phyloP scores from a whole-genome alignment of 495 filamentous ascomycete species.

The Penicillium angulare region DNA sequence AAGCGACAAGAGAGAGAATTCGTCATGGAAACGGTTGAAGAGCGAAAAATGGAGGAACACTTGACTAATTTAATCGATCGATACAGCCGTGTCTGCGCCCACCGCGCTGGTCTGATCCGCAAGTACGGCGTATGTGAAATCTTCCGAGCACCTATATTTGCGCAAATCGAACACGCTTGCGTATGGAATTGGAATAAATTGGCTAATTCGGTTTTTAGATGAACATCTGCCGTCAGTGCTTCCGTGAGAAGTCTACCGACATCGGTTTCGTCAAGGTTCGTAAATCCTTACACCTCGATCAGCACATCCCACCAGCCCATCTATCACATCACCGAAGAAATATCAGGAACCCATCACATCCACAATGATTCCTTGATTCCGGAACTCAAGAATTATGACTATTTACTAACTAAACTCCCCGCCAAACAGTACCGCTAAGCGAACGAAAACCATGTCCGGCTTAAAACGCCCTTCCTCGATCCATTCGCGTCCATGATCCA shows the following conservation, averaged over 20 bases:
- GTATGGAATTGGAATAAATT: background rate
- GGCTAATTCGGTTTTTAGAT: slow-evolving; percentile 46
- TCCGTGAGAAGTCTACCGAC: slow-evolving; percentile 92
- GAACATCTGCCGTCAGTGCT: slow-evolving; percentile 99
- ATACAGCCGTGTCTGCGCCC: slow-evolving; percentile 89
- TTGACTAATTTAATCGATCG: slow-evolving; percentile 26
- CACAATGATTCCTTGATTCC: too few relatives aligned
- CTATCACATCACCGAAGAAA: background rate
- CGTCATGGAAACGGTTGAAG: slow-evolving; percentile 4
- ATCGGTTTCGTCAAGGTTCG: slow-evolving; percentile 96
- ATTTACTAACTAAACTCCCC: background rate
- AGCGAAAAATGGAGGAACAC: slow-evolving; percentile 3
- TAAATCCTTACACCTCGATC: slow-evolving; percentile 10
- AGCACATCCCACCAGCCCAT: background rate
- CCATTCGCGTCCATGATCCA: slow-evolving; percentile 38
- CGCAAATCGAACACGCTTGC: too few relatives aligned
- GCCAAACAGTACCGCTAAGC: slow-evolving; percentile 54
- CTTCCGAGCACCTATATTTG: background rate
- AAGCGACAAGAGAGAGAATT: slow-evolving; percentile 11
- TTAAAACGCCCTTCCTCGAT: slow-evolving; percentile 32
- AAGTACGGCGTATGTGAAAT: slow-evolving; percentile 86
- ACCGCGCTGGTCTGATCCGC: slow-evolving; percentile 94
- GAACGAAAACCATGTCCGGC: slow-evolving; percentile 28
- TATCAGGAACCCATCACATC: background rate
- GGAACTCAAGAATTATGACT: too few relatives aligned